Evolutionary conservation across 176 grass and related monocot species (phyloP).

Genomic region (Ananas comosus): DNA sequence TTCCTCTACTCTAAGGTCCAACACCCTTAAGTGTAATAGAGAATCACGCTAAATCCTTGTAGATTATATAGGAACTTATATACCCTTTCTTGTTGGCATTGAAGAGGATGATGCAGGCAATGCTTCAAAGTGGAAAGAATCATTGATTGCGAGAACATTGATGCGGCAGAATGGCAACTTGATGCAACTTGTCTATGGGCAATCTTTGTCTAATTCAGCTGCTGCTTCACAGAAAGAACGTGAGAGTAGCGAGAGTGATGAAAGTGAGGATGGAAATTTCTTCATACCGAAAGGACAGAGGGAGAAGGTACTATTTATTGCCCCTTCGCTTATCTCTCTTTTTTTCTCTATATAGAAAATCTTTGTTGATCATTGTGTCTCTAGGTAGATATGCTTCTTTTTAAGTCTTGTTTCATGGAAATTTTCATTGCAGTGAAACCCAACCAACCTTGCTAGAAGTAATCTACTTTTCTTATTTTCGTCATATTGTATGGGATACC

Average conservation of each 20-base stretch:
- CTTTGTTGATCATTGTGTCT: not conserved
- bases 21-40: not conserved
- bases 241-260: conserved; percentile 35
- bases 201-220: conserved; percentile 25
- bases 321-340: not conserved
- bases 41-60: too few relatives aligned
- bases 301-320: not conserved
- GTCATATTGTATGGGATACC: conserved; percentile 11
- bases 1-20: not conserved
- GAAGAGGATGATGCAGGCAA: conserved; percentile 51
- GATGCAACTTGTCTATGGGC: conserved; percentile 83
- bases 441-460: not conserved
- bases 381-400: not conserved
- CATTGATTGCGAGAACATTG: conserved; percentile 54
- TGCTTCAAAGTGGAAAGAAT: conserved; percentile 82
- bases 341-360: not conserved
- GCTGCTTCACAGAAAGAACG: conserved; percentile 14
- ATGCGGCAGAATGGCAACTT: conserved; percentile 51
- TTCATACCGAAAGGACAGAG: conserved; percentile 73
- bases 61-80: too few relatives aligned
- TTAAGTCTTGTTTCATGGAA: not conserved
- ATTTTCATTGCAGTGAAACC: not conserved
- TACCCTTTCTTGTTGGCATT: conserved; percentile 9
- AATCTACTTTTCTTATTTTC: not conserved
- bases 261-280: conserved; percentile 65